Evolutionary conservation across 768 basidiomycete genomes (phyloP).

Genomic region (Kwoniella heveanensis): DNA sequence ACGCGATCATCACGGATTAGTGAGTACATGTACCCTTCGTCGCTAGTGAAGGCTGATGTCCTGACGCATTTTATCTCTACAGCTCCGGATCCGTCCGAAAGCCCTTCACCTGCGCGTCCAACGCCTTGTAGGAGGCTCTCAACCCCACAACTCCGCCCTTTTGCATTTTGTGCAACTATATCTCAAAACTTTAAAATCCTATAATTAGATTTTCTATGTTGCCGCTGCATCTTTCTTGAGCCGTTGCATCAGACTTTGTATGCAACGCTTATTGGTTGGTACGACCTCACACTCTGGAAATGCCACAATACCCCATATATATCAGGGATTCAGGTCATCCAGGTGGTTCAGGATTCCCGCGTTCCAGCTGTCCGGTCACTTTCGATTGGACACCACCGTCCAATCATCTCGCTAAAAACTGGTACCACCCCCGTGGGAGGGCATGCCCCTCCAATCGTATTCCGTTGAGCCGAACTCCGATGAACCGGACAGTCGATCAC

Average conservation of each 20-base stretch:
- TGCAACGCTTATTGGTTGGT: background rate
- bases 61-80: background rate
- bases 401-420: no score
- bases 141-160: background rate
- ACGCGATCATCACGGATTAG: conserved; percentile 46
- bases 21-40: conserved; percentile 25
- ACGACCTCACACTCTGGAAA: background rate
- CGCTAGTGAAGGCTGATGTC: background rate
- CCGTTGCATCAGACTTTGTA: background rate
- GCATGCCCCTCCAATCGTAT: no score
- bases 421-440: no score
- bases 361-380: no score
- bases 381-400: no score
- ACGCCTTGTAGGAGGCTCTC: conserved; percentile 28
- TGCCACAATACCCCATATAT: no score
- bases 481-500: background rate
- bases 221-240: background rate
- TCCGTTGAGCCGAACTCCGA: background rate
- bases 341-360: no score
- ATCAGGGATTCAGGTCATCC: no score
- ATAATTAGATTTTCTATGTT: background rate
- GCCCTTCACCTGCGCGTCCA: conserved; percentile 42
- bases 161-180: background rate
- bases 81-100: conserved; percentile 37
- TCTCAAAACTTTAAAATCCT: background rate